Base-by-base conservation (phyloP, 192 early-diverging fungal genomes). In the Backusella sp. region DNA sequence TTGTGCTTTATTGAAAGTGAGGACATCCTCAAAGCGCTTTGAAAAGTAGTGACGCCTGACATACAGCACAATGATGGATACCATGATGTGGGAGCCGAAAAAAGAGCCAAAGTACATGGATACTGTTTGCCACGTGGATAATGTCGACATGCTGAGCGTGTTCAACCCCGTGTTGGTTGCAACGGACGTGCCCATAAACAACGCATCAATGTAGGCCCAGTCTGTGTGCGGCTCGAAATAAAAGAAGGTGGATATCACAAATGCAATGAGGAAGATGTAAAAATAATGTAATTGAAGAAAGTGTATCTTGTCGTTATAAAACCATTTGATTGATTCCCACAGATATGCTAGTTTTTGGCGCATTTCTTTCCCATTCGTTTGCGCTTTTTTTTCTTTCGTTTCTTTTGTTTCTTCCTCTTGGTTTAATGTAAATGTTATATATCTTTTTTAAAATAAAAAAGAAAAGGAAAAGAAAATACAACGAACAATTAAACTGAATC, bases 281-380 rank as follows among this genome's bases (percentile, higher is more conserved):
- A 66, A 34, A 37, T 82, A 82, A n/a, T 82, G 80, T 15, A 82
- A 70, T 39, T 82, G 69, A 11, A 82, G 62, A 65, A 82, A 82
- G 37, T 82, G 80, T 26, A 82, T 70, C 37, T 76, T 68, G 9
- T 71, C 67, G 34, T 68, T 9, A 65, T 74, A 78, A 36, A 73
- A 76, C 42, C 52, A 53, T 49, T 71, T 49, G 28, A 71, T 44
- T 17, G 11, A 71, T 17, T 30, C 6, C 42, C 21, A 30, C 1
- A 69, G n/a, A 32, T 23, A n/a, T 17, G 11, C 36, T 6, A 69
- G n/a, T 36, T 67, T 23, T 26, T 26, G 56, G 9, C 56, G 56
- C 56, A 59, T 59, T 59, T 26, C 56, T 59, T 59, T 59, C 53
- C 23, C 56, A 26, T 59, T 59, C 53, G n/a, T 59, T 59, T 8